Conservation (phyloP, 768 basidiomycete genomes). For the Ramaria sp. region DNA sequence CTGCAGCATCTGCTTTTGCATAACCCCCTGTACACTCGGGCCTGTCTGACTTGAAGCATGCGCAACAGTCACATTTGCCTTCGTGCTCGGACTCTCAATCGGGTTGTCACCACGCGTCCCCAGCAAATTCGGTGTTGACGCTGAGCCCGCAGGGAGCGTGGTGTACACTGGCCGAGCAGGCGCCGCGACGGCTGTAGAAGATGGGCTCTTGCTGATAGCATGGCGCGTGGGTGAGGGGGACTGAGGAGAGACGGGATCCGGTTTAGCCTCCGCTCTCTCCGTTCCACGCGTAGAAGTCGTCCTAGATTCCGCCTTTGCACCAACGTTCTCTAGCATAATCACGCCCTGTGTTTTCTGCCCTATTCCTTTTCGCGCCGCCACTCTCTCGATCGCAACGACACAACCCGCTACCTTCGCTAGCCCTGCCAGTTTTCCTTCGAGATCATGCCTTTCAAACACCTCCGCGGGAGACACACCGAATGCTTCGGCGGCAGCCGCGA, state of each 20-base stretch:
- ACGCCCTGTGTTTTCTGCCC: constrained; percentile 31
- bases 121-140: constrained; percentile 53
- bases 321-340: constrained; percentile 23
- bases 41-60: background rate
- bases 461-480: constrained; percentile 54
- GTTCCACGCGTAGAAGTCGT: constrained; percentile 10
- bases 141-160: constrained; percentile 20
- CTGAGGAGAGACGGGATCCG: background rate
- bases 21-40: background rate
- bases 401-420: constrained; percentile 65
- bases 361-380: constrained; percentile 31
- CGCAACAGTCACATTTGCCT: constrained; percentile 14
- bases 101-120: background rate
- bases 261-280: background rate
- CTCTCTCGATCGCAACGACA: constrained; percentile 56
- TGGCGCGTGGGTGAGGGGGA: background rate
- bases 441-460: constrained; percentile 57
- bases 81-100: constrained; percentile 17
- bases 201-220: background rate
- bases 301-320: background rate
- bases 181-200: background rate
- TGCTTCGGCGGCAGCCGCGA: constrained; percentile 63
- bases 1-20: no score
- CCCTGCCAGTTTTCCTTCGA: constrained; percentile 32
- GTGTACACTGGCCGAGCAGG: background rate